phyloP scores from a whole-genome alignment of 176 grass and related monocot genomes.

The Musa troglodytarum region DNA sequence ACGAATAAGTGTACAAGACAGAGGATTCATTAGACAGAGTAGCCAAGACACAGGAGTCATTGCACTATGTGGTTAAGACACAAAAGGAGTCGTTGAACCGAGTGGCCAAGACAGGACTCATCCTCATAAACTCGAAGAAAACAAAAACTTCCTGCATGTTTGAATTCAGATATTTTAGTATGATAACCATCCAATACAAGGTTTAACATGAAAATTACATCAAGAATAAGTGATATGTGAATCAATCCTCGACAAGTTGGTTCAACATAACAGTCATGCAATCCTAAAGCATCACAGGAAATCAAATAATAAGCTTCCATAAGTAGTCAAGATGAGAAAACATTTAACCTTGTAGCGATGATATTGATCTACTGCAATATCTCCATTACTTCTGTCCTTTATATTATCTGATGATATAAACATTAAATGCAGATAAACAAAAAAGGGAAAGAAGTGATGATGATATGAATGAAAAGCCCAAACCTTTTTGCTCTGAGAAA shows the following conservation, averaged over 20 bases:
- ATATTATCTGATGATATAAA: conserved; percentile 56
- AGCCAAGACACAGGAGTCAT: too few species aligned
- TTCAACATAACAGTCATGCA: background rate
- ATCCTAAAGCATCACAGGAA: background rate
- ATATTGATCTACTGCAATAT: conserved; percentile 93
- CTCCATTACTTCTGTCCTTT: conserved; percentile 53
- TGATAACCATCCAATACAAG: background rate
- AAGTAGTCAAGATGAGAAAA: background rate
- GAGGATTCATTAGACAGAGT: too few species aligned
- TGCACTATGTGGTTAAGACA: too few species aligned
- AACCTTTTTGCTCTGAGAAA: conserved; percentile 76
- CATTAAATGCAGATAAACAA: conserved; percentile 10
- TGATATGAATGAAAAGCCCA: background rate
- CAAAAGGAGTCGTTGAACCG: background rate
- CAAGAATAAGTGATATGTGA: background rate
- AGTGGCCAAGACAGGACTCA: background rate
- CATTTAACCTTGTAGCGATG: conserved; percentile 81
- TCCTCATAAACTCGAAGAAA: background rate
- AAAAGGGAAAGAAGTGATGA: background rate
- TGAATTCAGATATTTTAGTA: background rate
- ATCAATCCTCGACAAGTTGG: background rate
- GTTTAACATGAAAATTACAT: background rate
- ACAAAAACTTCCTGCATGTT: background rate
- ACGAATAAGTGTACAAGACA: too few species aligned
- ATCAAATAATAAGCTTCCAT: background rate